These are phyloP conservation scores for Pythium insidiosum DNA, from an alignment of 352 stramenopile species.

Conservation along the genomic window DNA sequence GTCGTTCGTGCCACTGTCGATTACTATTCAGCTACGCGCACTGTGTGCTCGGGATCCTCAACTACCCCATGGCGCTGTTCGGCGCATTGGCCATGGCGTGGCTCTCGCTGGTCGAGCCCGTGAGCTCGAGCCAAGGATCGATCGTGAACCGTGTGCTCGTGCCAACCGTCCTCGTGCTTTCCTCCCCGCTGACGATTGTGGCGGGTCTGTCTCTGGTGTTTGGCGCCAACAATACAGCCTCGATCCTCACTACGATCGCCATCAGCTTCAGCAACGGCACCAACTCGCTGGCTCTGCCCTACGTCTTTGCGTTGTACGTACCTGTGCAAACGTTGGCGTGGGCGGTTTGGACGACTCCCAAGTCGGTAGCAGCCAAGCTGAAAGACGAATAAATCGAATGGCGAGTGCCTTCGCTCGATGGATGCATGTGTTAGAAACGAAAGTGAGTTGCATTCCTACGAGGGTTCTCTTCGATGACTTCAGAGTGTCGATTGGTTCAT, in stretches of 20 bases:
- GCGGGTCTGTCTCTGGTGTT: constrained; percentile 11
- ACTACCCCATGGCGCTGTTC: constrained; percentile 77
- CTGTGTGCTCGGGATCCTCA: constrained; percentile 69
- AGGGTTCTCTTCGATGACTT: too few species aligned
- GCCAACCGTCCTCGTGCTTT: constrained; percentile 38
- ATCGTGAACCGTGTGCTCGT: too few species aligned
- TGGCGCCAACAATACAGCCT: too few species aligned
- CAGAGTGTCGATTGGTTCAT: too few species aligned
- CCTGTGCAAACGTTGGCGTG: constrained; percentile 59
- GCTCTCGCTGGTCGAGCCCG: constrained; percentile 47
- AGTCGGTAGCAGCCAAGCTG: too few species aligned
- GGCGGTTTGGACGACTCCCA: constrained; percentile 32
- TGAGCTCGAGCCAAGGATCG: too few species aligned
- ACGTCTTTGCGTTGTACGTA: constrained; percentile 62
- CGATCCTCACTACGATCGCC: constrained; percentile 30
- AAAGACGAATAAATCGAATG: too few species aligned
- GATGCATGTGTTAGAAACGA: too few species aligned
- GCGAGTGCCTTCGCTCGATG: too few species aligned
- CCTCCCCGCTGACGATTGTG: constrained; percentile 39
- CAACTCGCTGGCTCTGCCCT: constrained; percentile 57
- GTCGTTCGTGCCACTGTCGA: too few species aligned
- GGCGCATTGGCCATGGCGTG: constrained; percentile 51
- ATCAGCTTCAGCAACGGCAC: constrained; percentile 36
- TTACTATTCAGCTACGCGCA: constrained; percentile 36
- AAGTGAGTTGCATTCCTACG: too few species aligned